These are phyloP conservation scores for Alternaria solani DNA, from an alignment of 2,329 filamentous ascomycete genomes.

Conservation along the genomic window DNA sequence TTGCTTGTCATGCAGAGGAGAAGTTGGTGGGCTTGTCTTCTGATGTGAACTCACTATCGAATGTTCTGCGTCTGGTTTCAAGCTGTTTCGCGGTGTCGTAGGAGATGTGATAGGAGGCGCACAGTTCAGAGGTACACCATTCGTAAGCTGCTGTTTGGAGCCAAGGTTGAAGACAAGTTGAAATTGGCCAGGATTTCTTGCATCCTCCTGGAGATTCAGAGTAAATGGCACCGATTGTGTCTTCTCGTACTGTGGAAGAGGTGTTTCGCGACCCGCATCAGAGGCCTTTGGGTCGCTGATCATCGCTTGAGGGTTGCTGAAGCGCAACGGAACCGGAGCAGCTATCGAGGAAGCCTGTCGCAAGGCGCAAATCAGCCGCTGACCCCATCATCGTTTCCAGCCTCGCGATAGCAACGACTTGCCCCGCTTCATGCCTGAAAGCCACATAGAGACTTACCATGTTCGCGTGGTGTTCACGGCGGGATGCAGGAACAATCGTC, in stretches of 20 bases:
- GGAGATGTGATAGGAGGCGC: constrained; percentile 21
- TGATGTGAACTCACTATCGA: constrained; percentile 29
- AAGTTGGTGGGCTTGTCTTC: constrained; percentile 36
- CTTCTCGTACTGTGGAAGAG: constrained; percentile 40
- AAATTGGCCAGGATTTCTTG: constrained; percentile 41
- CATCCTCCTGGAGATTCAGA: constrained; percentile 42
- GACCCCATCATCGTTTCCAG: constrained; percentile 4
- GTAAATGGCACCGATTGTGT: constrained; percentile 38
- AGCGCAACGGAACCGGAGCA: constrained; percentile 28
- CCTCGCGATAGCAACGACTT: constrained; percentile 9
- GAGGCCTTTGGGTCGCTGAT: constrained; percentile 24
- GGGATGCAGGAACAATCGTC: constrained; percentile 24
- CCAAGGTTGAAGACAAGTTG: constrained; percentile 43
- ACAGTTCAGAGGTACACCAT: constrained; percentile 14
- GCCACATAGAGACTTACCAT: constrained; percentile 30
- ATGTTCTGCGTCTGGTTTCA: constrained; percentile 25
- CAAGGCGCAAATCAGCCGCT: constrained; percentile 14
- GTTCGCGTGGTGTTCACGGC: constrained; percentile 8
- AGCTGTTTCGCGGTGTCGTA: constrained; percentile 22
- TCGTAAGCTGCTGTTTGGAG: constrained; percentile 17
- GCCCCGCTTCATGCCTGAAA: background rate
- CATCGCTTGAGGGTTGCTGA: constrained; percentile 8
- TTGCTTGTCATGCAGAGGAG: constrained; percentile 34
- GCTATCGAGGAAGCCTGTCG: constrained; percentile 35
- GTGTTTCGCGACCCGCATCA: constrained; percentile 34